Conservation (phyloP, 176 grass and related monocot species). For the Triticum timopheevii region DNA sequence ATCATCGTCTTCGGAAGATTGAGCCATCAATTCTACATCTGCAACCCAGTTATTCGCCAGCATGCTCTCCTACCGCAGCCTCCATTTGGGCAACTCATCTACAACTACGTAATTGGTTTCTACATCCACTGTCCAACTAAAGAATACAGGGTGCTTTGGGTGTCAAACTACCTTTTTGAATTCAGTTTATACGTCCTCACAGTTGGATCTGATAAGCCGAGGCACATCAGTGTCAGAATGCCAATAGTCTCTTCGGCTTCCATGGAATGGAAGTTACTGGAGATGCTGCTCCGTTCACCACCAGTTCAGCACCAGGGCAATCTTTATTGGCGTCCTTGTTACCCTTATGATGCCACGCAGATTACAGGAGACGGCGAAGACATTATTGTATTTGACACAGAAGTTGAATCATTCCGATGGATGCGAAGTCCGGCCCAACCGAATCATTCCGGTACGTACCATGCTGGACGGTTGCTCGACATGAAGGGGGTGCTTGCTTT, state of each 20-base stretch:
- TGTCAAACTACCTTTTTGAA: not conserved
- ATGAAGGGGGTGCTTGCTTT: not conserved
- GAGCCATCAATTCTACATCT: not conserved
- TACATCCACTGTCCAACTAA: not conserved
- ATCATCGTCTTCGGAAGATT: not conserved
- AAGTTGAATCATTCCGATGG: not conserved
- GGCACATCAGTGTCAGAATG: not conserved
- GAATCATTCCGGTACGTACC: too few relatives aligned
- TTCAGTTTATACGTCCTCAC: not conserved
- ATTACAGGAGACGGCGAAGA: too few relatives aligned
- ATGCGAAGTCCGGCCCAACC: not conserved
- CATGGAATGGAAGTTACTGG: not conserved
- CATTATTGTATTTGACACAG: not conserved
- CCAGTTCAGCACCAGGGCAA: not conserved
- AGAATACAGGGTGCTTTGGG: not conserved
- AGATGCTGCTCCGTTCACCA: not conserved
- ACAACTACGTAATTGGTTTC: not conserved
- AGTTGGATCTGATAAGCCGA: not conserved
- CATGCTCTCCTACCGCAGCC: not conserved
- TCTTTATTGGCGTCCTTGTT: not conserved
- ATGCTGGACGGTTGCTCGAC: not conserved
- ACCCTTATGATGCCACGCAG: too few relatives aligned
- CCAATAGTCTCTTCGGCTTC: not conserved
- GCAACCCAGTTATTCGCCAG: not conserved
- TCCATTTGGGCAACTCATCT: not conserved